phyloP scores from a whole-genome alignment of 192 early-diverging fungal species.

The Funneliformis geosporum region DNA sequence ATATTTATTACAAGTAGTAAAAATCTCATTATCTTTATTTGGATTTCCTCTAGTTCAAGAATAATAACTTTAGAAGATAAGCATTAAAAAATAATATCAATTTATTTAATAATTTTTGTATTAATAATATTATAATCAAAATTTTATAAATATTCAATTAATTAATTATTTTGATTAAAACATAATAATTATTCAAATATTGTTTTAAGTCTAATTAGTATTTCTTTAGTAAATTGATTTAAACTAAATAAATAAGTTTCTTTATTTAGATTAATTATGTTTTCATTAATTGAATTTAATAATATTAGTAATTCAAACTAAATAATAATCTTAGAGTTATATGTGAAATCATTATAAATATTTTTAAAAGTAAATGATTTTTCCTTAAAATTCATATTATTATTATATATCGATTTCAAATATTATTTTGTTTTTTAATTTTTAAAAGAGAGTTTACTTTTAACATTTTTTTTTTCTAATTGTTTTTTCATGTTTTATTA shows the following conservation, averaged over 20 bases:
- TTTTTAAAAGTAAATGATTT: not conserved
- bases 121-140: not conserved
- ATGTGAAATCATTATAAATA: slow-evolving; percentile 7
- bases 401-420: too few species aligned
- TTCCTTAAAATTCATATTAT: too few species aligned
- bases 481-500: not conserved
- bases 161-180: too few species aligned
- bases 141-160: too few species aligned
- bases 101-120: too few species aligned
- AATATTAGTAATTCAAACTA: too few species aligned
- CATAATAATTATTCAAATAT: too few species aligned
- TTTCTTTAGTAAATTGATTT: not conserved
- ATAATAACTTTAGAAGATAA: not conserved
- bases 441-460: not conserved
- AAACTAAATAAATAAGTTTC: too few species aligned
- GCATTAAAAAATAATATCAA: not conserved
- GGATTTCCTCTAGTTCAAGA: not conserved
- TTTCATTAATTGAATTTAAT: too few species aligned
- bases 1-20: not conserved
- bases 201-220: too few species aligned
- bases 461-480: not conserved
- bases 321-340: not conserved
- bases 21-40: not conserved
- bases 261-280: too few species aligned
- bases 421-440: too few species aligned